Evolutionary conservation across 441 rosid species (phyloP).

Genomic region (Syzygium malaccense): DNA sequence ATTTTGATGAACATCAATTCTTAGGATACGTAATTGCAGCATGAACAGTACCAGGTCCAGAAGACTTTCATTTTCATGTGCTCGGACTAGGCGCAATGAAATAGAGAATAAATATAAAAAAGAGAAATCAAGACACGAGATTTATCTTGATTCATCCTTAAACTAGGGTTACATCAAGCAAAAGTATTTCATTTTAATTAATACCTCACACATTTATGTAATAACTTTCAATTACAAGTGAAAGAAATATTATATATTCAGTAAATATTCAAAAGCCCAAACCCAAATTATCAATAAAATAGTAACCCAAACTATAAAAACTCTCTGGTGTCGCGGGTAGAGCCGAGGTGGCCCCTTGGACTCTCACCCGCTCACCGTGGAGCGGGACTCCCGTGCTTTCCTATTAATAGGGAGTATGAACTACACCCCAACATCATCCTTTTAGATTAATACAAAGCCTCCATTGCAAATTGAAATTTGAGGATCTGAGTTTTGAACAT

Average conservation of each 20-base stretch:
- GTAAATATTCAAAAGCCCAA: background rate
- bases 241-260: background rate
- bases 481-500: background rate
- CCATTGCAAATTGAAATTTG: background rate
- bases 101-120: background rate
- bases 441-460: background rate
- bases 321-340: accelerated
- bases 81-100: background rate
- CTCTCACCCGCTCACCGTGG: accelerated
- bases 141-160: background rate
- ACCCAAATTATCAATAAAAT: background rate
- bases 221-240: background rate
- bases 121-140: background rate
- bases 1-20: background rate
- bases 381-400: accelerated
- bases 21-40: background rate
- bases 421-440: background rate
- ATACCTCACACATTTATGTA: background rate
- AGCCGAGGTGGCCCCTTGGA: background rate
- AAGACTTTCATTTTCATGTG: background rate
- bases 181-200: background rate
- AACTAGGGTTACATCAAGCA: background rate
- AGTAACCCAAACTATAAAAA: background rate
- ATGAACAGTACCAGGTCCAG: background rate
- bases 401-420: background rate